These are phyloP conservation scores for Aphanomyces stellatus DNA, from an alignment of 352 stramenopile genomes.

Conservation along the genomic window DNA sequence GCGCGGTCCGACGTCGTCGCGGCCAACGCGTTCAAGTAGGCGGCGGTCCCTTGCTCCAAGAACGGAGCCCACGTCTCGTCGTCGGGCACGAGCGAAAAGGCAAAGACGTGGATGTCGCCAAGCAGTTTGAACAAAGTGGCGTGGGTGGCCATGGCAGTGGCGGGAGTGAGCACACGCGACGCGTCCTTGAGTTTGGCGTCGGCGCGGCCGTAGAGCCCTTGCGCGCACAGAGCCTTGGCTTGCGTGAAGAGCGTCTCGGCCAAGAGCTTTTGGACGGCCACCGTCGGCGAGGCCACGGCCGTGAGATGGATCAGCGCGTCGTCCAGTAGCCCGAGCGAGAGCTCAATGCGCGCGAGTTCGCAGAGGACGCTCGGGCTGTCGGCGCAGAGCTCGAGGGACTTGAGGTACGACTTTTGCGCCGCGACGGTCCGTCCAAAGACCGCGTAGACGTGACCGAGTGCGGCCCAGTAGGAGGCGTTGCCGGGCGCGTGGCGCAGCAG, in stretches of 20 bases:
- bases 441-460: conserved; percentile 67
- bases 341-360: conserved; percentile 74
- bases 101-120: conserved; percentile 73
- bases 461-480: conserved; percentile 58
- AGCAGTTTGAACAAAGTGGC: conserved; percentile 48
- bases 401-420: conserved; percentile 69
- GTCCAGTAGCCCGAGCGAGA: conserved; percentile 52
- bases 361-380: conserved; percentile 61
- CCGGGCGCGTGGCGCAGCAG: conserved; percentile 61
- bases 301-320: conserved; percentile 47
- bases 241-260: conserved; percentile 66
- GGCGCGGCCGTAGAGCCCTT: conserved; percentile 65
- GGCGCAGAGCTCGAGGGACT: conserved; percentile 55
- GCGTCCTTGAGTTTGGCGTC: conserved; percentile 52
- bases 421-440: conserved; percentile 74
- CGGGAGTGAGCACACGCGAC: conserved; percentile 32
- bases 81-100: conserved; percentile 65
- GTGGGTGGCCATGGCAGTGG: background rate
- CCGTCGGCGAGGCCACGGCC: conserved; percentile 1
- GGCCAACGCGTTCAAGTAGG: conserved; percentile 38
- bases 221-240: conserved; percentile 60
- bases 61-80: conserved; percentile 65
- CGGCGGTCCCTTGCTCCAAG: conserved; percentile 38
- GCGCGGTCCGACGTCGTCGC: background rate
- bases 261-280: conserved; percentile 47